These are phyloP conservation scores for Hypomyces perniciosus DNA, from an alignment of 2,329 filamentous ascomycete genomes.

Conservation along the genomic window DNA sequence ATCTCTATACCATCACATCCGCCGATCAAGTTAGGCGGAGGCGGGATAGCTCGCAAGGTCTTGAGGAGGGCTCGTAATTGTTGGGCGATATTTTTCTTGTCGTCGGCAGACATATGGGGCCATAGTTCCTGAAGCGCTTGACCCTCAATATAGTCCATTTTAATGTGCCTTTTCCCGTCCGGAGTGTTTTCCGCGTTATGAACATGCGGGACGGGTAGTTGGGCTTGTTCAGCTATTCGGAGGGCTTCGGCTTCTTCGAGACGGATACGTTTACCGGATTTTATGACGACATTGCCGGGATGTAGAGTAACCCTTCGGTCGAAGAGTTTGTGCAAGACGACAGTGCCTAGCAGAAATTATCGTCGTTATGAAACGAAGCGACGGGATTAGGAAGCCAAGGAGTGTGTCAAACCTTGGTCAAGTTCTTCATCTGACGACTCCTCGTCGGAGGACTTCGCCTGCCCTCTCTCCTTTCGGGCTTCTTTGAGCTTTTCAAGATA, in stretches of 20 bases:
- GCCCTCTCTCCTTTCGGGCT: conserved; percentile 15
- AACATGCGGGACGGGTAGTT: conserved; percentile 20
- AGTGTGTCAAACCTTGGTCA: conserved; percentile 16
- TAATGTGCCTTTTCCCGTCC: conserved; percentile 17
- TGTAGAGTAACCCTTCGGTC: conserved; percentile 20
- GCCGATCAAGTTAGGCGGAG: conserved; percentile 20
- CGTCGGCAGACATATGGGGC: conserved; percentile 16
- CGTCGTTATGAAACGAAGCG: not conserved
- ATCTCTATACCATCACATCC: conserved; percentile 22
- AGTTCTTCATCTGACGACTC: conserved; percentile 19
- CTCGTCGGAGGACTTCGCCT: conserved; percentile 19
- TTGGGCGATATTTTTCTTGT: conserved; percentile 18
- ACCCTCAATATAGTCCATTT: conserved; percentile 23
- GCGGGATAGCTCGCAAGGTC: conserved; percentile 20
- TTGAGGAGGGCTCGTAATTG: conserved; percentile 22
- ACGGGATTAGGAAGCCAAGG: no score
- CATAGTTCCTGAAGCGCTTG: conserved; percentile 22
- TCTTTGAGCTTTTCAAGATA: conserved; percentile 11
- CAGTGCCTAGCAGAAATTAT: conserved; percentile 14
- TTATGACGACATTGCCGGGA: conserved; percentile 20
- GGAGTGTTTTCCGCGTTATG: conserved; percentile 12
- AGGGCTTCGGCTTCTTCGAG: conserved; percentile 23
- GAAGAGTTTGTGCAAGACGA: conserved; percentile 18
- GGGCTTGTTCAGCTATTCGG: conserved; percentile 14
- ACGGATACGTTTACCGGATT: conserved; percentile 21